Conservation (phyloP, 2,329 filamentous ascomycete genomes). For the Pyrenochaeta sp. region DNA sequence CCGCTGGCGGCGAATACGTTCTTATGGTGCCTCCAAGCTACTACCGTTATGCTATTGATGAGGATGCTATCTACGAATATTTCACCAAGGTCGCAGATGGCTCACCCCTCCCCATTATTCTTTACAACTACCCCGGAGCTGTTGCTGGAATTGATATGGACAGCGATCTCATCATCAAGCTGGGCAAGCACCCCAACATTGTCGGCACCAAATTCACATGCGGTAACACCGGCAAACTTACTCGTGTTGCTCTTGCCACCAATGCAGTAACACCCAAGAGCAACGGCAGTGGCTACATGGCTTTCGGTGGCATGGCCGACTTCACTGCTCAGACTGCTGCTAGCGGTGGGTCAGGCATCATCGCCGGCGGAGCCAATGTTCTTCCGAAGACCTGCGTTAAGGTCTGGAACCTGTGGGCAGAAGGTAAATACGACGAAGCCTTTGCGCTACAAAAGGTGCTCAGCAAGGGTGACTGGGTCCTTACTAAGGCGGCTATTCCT, state of each 20-base stretch:
- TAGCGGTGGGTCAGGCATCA: slow-evolving; percentile 82
- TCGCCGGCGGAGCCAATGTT: slow-evolving; percentile 85
- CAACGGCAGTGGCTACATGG: slow-evolving; percentile 71
- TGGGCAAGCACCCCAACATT: slow-evolving; percentile 83
- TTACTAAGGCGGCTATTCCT: slow-evolving; percentile 83
- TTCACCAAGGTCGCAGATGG: slow-evolving; percentile 78
- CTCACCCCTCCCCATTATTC: slow-evolving; percentile 78
- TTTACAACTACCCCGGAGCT: slow-evolving; percentile 92
- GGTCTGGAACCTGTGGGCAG: slow-evolving; percentile 78
- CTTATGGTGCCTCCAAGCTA: slow-evolving; percentile 84
- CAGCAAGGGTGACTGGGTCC: slow-evolving; percentile 80
- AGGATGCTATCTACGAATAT: slow-evolving; percentile 76
- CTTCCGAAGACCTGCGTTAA: slow-evolving; percentile 82
- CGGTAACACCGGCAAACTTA: slow-evolving; percentile 88
- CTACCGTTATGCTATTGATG: slow-evolving; percentile 80
- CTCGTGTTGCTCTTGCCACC: slow-evolving; percentile 77
- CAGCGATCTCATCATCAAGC: slow-evolving; percentile 82
- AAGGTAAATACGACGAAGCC: slow-evolving; percentile 79
- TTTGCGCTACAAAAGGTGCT: slow-evolving; percentile 79
- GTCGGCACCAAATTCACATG: slow-evolving; percentile 92
- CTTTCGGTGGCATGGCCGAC: slow-evolving; percentile 87
- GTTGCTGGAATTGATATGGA: slow-evolving; percentile 90
- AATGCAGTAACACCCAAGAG: slow-evolving; percentile 72
- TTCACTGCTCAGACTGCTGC: slow-evolving; percentile 84
- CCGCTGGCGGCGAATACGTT: slow-evolving; percentile 80